Evolutionary conservation across 139 green algal species (phyloP).

Genomic region (Chlamydomonas urium): DNA sequence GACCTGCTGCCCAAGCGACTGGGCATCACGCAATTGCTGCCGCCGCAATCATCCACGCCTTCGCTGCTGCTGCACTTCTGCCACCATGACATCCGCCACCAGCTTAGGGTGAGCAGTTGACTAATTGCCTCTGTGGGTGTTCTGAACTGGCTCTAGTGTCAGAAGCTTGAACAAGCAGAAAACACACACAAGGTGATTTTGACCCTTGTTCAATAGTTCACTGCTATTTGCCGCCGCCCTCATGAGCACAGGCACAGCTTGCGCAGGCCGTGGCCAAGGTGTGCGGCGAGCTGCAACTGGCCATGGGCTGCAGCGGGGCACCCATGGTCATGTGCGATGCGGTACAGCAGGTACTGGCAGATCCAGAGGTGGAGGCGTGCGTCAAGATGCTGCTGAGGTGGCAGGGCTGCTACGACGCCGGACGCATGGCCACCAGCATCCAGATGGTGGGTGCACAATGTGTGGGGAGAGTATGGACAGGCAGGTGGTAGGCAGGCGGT

Average conservation of each 20-base stretch:
- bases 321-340: neutral
- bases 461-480: too few relatives aligned
- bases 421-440: too few relatives aligned
- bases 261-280: neutral
- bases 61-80: slow-evolving; percentile 8
- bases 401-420: slow-evolving; percentile 8
- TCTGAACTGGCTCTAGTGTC: too few relatives aligned
- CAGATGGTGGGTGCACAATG: too few relatives aligned
- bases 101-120: slow-evolving; percentile 1
- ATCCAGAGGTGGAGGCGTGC: slow-evolving; percentile 1
- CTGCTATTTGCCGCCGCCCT: neutral
- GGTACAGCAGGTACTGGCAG: slow-evolving; percentile 1
- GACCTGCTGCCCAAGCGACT: slow-evolving; percentile 18
- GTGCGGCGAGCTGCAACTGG: slow-evolving; percentile 1
- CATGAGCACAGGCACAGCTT: slow-evolving; percentile 1
- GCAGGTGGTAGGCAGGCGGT: too few relatives aligned
- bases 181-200: too few relatives aligned
- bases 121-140: too few relatives aligned
- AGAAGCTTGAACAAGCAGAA: too few relatives aligned
- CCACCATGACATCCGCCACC: slow-evolving; percentile 16
- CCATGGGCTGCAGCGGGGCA: neutral
- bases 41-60: neutral
- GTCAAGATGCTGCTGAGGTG: slow-evolving; percentile 21
- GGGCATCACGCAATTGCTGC: slow-evolving; percentile 12
- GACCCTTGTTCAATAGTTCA: too few relatives aligned